These are phyloP conservation scores for Xylaria sp. DNA, from an alignment of 2,329 filamentous ascomycete species.

Conservation along the genomic window DNA sequence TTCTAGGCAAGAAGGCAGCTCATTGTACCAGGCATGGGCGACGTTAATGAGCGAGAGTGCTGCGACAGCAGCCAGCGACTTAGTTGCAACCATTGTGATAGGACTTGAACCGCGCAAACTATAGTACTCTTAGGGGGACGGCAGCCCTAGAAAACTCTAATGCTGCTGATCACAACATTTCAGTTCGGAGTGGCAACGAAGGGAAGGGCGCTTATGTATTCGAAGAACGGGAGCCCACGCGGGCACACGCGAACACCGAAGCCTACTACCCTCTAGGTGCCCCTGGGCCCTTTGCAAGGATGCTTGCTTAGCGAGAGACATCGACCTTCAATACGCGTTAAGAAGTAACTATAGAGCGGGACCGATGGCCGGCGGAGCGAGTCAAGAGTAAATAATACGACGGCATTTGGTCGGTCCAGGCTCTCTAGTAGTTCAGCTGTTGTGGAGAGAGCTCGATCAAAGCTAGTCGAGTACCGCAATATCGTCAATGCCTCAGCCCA, in stretches of 20 bases:
- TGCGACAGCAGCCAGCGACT: slow-evolving; percentile 45
- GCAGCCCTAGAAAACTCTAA: not conserved
- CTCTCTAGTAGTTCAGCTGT: slow-evolving; percentile 25
- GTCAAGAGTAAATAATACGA: slow-evolving; percentile 13
- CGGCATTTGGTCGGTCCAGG: slow-evolving; percentile 15
- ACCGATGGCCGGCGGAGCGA: not conserved
- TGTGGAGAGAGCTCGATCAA: slow-evolving; percentile 1
- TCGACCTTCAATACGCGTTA: not conserved
- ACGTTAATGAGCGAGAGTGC: slow-evolving; percentile 46
- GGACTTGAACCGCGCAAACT: slow-evolving; percentile 1
- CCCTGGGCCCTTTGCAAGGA: slow-evolving; percentile 10
- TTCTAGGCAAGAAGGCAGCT: slow-evolving; percentile 52
- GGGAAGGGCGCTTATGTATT: slow-evolving; percentile 23
- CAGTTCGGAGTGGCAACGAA: slow-evolving; percentile 6
- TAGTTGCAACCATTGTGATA: slow-evolving; percentile 42
- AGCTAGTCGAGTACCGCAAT: not conserved
- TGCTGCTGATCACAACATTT: slow-evolving; percentile 21
- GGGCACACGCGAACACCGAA: not conserved
- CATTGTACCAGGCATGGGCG: slow-evolving; percentile 49
- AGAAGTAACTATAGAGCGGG: slow-evolving; percentile 6
- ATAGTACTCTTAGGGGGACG: slow-evolving; percentile 1
- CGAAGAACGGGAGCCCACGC: not conserved
- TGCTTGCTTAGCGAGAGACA: not conserved
- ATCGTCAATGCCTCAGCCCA: slow-evolving; percentile 8
- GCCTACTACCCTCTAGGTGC: not conserved